These are phyloP conservation scores for Dacryopinax spathularia DNA, from an alignment of 768 basidiomycete genomes.

Conservation along the genomic window DNA sequence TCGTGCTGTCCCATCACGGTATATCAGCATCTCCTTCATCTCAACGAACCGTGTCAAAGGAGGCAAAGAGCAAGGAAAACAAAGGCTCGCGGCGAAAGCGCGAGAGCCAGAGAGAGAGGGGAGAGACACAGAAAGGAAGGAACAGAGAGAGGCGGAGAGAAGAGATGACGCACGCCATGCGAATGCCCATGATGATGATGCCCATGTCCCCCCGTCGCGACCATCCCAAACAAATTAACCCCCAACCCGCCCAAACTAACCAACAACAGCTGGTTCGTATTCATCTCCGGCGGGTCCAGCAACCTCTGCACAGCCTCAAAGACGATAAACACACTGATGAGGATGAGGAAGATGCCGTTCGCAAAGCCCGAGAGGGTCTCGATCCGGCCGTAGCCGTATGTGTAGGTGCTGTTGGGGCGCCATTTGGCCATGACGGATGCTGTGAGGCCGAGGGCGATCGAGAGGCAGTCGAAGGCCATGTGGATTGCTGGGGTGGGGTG, in stretches of 20 bases:
- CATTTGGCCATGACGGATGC: constrained; percentile 97
- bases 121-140: too few relatives aligned
- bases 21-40: neutral
- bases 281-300: constrained; percentile 96
- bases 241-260: constrained; percentile 80
- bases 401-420: constrained; percentile 87
- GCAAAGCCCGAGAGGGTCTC: constrained; percentile 97
- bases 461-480: constrained; percentile 99
- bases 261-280: constrained; percentile 77
- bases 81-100: too few relatives aligned
- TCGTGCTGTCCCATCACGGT: constrained; percentile 6
- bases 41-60: neutral
- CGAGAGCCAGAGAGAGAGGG: too few relatives aligned
- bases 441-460: constrained; percentile 85
- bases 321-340: constrained; percentile 95
- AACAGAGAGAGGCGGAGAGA: too few relatives aligned
- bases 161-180: too few relatives aligned
- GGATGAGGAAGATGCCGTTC: constrained; percentile 83
- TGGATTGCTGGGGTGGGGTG: constrained; percentile 62
- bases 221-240: constrained; percentile 96
- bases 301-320: constrained; percentile 94
- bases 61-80: too few relatives aligned
- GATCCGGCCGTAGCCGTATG: constrained; percentile 92
- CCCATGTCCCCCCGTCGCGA: constrained; percentile 92
- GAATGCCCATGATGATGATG: constrained; percentile 73